Evolutionary conservation across 768 basidiomycete genomes (phyloP), one percentile per base, ranked within the genome.

Genomic region (Panaeolus cyanescens): DNA sequence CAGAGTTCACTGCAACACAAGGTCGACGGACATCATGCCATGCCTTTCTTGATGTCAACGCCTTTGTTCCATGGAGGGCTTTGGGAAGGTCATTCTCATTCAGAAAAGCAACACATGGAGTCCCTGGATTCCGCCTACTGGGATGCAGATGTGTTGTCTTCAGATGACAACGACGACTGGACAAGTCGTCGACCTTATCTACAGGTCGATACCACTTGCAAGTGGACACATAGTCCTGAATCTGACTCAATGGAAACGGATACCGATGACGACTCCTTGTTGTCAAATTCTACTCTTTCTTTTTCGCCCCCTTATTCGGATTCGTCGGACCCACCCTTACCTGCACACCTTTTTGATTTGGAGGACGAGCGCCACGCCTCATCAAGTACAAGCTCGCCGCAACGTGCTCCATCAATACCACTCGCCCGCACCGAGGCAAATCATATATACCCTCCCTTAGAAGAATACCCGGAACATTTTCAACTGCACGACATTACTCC

Each of bases 211-310:
- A 50, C 45, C 25, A 25, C 45, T 3, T 50, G 53, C 32, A 31
- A 54, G 30, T 66, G 62, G 62, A 50, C 55, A 5, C 55, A 37
- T 9, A 66, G 62, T 42, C 65, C 62, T 2, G 62, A 63, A 30
- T 69, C 68, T 1, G 63, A 50, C 30, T 50, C 45, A 50, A 50
- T 63, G 32, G 63, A 65, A 37, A 67, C 64, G 10, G 64, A 69
- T 33, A 54, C 65, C 25, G 68, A 69, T 36, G 64, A 69, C 30
- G 64, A 63, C 25, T 50, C 61, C 25, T 53, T 60, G 1, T 42
- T 64, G 40, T 62, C 64, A 15, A 62, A 64, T 31, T 63, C 63
- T 3, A 62, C 59, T 6, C 65, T 64, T 19, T 63, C 64, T 28
- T 62, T 61, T 54, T 60, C 63, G 50, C 59, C 63, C n/a, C 55